phyloP scores from a whole-genome alignment of 73 alveolate genomes.

The Uronychia setigera region DNA sequence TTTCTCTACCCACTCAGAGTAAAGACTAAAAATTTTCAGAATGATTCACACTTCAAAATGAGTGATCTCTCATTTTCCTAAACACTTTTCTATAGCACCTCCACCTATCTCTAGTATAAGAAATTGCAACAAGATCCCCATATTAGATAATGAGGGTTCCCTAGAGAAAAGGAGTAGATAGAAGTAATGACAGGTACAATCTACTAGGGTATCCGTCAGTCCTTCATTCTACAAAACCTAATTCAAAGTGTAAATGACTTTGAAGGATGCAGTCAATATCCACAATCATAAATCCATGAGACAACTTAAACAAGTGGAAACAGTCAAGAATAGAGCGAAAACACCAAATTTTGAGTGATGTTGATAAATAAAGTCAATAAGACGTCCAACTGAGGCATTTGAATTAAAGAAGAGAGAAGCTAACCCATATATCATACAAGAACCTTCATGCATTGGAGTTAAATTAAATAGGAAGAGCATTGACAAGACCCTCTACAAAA shows the following conservation, averaged over 20 bases:
- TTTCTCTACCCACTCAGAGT: background rate
- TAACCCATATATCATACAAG: too few relatives aligned
- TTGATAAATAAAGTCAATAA: too few relatives aligned
- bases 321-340: background rate
- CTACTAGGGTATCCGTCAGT: too few relatives aligned
- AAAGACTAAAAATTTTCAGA: background rate
- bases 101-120: background rate
- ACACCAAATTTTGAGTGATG: background rate
- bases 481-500: too few relatives aligned
- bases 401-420: too few relatives aligned
- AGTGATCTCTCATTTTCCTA: background rate
- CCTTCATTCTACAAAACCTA: background rate
- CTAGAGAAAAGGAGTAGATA: background rate
- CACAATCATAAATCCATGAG: background rate
- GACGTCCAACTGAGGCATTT: too few relatives aligned
- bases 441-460: too few relatives aligned
- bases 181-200: background rate
- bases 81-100: background rate
- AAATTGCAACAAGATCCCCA: background rate
- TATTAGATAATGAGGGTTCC: background rate
- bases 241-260: background rate
- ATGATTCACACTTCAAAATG: background rate
- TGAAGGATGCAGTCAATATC: background rate
- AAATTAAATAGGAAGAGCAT: too few relatives aligned
- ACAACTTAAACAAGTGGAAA: background rate